These are phyloP conservation scores for Veloboletus limbatus DNA, from an alignment of 1,284 basidiomycete genomes.

Conservation along the genomic window DNA sequence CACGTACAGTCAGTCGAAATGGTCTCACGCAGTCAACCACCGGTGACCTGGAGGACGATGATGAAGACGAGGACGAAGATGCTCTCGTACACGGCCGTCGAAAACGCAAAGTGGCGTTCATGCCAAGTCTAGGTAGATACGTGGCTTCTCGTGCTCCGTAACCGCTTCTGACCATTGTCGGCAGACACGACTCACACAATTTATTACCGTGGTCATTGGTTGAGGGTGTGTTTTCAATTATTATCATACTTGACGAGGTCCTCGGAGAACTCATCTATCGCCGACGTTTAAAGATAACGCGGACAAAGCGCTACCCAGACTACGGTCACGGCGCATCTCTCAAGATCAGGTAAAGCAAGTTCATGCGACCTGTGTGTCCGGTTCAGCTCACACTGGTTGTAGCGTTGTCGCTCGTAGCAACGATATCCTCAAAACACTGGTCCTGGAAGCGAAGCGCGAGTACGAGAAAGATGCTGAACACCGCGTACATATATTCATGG, in stretches of 20 bases:
- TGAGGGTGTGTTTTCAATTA: constrained; percentile 52
- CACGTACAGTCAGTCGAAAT: constrained; percentile 60
- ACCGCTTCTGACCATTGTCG: constrained; percentile 18
- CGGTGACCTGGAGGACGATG: constrained; percentile 77
- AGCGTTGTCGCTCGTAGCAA: constrained; percentile 84
- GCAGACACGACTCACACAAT: constrained; percentile 82
- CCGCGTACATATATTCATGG: constrained; percentile 82
- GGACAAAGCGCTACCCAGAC: constrained; percentile 71
- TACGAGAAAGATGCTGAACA: constrained; percentile 87
- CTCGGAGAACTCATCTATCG: constrained; percentile 29
- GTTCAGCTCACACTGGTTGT: constrained; percentile 15
- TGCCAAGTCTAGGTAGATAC: constrained; percentile 67
- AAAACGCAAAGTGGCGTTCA: constrained; percentile 73
- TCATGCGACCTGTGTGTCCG: background rate
- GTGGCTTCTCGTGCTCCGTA: constrained; percentile 19
- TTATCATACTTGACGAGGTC: constrained; percentile 8
- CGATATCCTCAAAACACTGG: constrained; percentile 78
- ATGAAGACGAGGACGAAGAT: constrained; percentile 51
- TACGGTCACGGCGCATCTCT: constrained; percentile 66
- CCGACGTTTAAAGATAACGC: constrained; percentile 58
- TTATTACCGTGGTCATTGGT: constrained; percentile 83
- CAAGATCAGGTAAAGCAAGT: constrained; percentile 64
- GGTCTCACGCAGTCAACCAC: constrained; percentile 63
- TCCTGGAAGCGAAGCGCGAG: constrained; percentile 78
- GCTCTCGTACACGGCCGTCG: constrained; percentile 60